phyloP scores from a whole-genome alignment of 2,329 filamentous ascomycete genomes.

The Xylaria sp. region DNA sequence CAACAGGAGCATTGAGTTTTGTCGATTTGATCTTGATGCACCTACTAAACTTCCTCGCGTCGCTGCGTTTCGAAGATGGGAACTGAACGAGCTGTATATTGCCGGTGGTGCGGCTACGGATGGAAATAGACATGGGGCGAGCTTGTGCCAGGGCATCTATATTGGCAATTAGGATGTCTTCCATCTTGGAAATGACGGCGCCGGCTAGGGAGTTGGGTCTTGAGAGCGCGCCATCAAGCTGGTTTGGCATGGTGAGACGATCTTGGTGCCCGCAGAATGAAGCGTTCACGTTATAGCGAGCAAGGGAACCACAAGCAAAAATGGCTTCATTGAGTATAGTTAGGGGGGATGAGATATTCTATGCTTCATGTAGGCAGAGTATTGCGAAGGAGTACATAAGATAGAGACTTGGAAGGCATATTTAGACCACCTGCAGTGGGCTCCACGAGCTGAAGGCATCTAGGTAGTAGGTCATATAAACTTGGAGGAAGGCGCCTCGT shows the following conservation, averaged over 20 bases:
- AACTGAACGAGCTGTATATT: constrained; percentile 34
- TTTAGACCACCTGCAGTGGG: too few species aligned
- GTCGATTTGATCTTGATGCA: constrained; percentile 7
- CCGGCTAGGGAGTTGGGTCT: constrained; percentile 16
- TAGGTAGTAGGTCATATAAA: too few species aligned
- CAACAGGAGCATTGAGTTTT: background rate
- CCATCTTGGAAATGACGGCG: constrained; percentile 51
- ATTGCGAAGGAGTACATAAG: too few species aligned
- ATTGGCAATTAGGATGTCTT: constrained; percentile 59
- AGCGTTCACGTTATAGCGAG: background rate
- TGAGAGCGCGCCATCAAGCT: background rate
- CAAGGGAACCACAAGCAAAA: background rate
- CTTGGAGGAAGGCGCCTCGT: too few species aligned
- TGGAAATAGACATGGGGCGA: constrained; percentile 53
- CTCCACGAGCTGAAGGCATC: too few species aligned
- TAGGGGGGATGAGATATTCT: too few species aligned
- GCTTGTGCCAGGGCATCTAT: constrained; percentile 54
- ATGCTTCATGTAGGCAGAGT: too few species aligned
- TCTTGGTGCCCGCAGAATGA: background rate
- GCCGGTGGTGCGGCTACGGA: constrained; percentile 46
- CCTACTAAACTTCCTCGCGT: constrained; percentile 41
- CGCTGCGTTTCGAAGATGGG: constrained; percentile 26
- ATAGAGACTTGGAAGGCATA: too few species aligned
- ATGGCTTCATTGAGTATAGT: too few species aligned
- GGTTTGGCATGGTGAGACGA: background rate